phyloP scores from a whole-genome alignment of 345 rosid species.

The Heritiera fomes region DNA sequence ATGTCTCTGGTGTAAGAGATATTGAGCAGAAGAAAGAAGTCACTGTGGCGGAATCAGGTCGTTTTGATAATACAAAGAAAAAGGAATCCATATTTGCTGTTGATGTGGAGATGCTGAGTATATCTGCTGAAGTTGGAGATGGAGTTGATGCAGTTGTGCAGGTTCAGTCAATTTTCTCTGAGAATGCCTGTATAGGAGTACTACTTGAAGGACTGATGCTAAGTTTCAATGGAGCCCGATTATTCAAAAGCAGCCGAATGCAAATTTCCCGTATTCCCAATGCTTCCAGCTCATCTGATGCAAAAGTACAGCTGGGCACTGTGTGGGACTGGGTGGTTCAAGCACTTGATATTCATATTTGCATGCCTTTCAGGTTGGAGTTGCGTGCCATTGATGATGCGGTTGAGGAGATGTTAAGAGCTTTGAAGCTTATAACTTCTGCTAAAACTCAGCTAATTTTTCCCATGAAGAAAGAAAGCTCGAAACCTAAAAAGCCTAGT shows the following conservation, averaged over 20 bases:
- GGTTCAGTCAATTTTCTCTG: constrained; percentile 96
- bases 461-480: constrained; percentile 65
- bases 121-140: constrained; percentile 91
- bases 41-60: constrained; percentile 39
- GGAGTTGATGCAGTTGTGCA: constrained; percentile 79
- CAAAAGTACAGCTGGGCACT: constrained; percentile 37
- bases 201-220: constrained; percentile 90
- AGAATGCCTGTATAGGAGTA: constrained; percentile 90
- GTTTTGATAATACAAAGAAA: constrained; percentile 62
- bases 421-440: constrained; percentile 69
- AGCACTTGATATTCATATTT: constrained; percentile 85
- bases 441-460: constrained; percentile 58
- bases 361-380: constrained; percentile 85
- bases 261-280: constrained; percentile 90
- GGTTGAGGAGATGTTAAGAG: constrained; percentile 89
- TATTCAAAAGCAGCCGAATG: constrained; percentile 84
- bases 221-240: constrained; percentile 68
- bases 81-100: constrained; percentile 93
- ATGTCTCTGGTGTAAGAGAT: constrained; percentile 41
- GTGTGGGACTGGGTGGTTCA: constrained; percentile 91
- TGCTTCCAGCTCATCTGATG: constrained; percentile 53
- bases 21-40: constrained; percentile 48
- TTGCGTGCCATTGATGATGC: constrained; percentile 98
- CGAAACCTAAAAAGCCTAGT: constrained; percentile 67
- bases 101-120: constrained; percentile 77